Base-by-base conservation (phyloP, 2,329 filamentous ascomycete genomes). In the Tolypocladium sp. region DNA sequence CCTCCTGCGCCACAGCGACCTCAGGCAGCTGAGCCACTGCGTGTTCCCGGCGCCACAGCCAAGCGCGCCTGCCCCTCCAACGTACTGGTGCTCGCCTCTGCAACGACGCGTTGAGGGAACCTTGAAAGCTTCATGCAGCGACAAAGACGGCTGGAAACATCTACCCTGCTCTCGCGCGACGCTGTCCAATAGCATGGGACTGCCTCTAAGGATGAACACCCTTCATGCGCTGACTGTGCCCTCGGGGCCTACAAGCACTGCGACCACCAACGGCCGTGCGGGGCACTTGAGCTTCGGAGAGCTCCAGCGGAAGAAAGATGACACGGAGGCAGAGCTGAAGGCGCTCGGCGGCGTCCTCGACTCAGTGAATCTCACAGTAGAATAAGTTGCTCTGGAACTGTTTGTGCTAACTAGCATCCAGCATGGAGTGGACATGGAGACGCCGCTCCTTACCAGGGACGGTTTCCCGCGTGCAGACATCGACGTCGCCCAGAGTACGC, bases 351-450 rank as follows among this genome's bases (percentile, higher is more conserved):
- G 87, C 57, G 91, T 97, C 17, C 82, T 99, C n/a, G 90, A 92
- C 64, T 94, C 92, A 64, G 92, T 96, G 77, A 68, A 83, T 72
- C 58, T 42, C 35, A 54, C 13, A 10, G 15, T 22, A 8, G 3
- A 22, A 35, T 4, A 4, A 40, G 12, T 10, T 2, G 12, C 6
- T 20, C 20, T 10, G 12, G 9, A 9, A 22, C 7, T n/a, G 2
- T 40, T 10, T 13, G 30, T 58, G 35, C 69, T 74, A 53, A 73
- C 58, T 12, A 17, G 17, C 46, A 8, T 13, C 30, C 67, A 97
- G 92, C 93, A 97, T 78, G 87, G 89, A 52, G 93, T 96, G 57
- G 87, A 89, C 68, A 99, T 99, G 94, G 87, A 88, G 67, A 97
- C 94, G 9, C 81, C 85, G 60, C 83, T 99, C 44, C 85, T 91